phyloP scores from a whole-genome alignment of 257 asterid species.

The Craterostigma plantagineum region DNA sequence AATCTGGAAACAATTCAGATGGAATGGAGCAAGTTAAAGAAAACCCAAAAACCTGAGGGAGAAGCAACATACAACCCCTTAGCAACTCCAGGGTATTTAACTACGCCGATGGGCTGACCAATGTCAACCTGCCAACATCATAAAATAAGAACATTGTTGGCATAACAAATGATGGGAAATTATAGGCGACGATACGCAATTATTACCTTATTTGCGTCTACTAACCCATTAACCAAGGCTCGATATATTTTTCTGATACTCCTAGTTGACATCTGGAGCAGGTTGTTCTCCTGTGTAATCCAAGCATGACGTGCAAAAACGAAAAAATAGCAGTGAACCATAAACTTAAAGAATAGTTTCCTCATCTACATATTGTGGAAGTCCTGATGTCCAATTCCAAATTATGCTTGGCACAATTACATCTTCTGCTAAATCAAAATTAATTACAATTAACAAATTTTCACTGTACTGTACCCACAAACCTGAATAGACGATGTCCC shows the following conservation, averaged over 20 bases:
- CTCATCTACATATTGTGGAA: no score
- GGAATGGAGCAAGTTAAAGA: constrained; percentile 1
- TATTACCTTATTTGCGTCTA: constrained; percentile 51
- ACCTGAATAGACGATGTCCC: constrained; percentile 58
- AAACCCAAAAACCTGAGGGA: constrained; percentile 47
- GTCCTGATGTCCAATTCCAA: no score
- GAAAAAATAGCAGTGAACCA: no score
- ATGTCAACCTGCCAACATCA: constrained; percentile 35
- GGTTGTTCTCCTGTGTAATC: constrained; percentile 23
- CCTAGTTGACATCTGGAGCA: constrained; percentile 24
- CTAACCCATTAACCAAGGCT: constrained; percentile 66
- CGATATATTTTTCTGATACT: constrained; percentile 68
- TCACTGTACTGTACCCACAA: constrained; percentile 24
- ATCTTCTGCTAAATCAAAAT: constrained; percentile 3
- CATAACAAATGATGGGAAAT: constrained; percentile 3
- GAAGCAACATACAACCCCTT: constrained; percentile 91
- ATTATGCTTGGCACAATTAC: not conserved
- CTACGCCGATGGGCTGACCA: constrained; percentile 83
- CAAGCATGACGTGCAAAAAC: constrained; percentile 8
- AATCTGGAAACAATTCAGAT: not conserved
- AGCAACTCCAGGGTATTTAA: constrained; percentile 86
- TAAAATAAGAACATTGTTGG: constrained; percentile 1
- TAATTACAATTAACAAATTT: constrained; percentile 6
- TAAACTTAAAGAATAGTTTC: no score
- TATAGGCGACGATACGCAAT: not conserved